A percentile compares a stretch with the other conserved stretches of the same genome.
These are phyloP conservation scores for Verbascum thapsus DNA, from an alignment of 257 asterid species.

Conservation along the genomic window DNA sequence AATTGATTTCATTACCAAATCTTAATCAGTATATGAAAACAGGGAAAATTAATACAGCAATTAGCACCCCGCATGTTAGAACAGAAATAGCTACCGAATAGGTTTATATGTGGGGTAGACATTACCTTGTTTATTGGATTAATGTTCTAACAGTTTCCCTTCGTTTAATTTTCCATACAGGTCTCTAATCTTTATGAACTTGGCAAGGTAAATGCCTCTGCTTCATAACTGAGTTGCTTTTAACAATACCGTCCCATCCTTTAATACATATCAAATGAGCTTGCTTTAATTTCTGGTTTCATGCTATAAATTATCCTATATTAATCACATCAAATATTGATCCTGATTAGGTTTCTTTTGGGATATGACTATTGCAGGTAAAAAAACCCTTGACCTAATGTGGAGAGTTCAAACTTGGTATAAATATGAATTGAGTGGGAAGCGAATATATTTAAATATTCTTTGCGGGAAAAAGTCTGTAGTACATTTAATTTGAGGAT, in stretches of 20 bases:
- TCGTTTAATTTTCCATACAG: slow-evolving; percentile 26
- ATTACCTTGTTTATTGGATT: neutral
- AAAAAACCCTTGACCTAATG: slow-evolving; percentile 98
- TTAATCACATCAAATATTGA: neutral
- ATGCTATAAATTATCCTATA: slow-evolving; percentile 1
- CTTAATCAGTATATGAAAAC: too few species aligned
- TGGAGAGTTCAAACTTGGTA: too few species aligned
- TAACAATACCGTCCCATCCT: neutral
- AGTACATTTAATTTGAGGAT: too few species aligned
- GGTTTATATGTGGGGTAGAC: too few species aligned
- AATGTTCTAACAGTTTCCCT: slow-evolving; percentile 6
- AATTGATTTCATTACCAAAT: too few species aligned
- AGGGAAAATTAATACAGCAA: too few species aligned
- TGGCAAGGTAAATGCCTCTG: slow-evolving; percentile 73
- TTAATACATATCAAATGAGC: neutral
- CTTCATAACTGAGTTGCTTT: slow-evolving; percentile 1
- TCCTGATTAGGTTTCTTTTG: slow-evolving; percentile 20
- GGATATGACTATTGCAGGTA: slow-evolving; percentile 42
- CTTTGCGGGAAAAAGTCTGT: too few species aligned
- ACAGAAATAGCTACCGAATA: too few species aligned
- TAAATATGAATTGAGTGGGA: too few species aligned
- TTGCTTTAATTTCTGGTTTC: neutral
- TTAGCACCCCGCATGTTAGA: too few species aligned
- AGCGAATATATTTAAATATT: too few species aligned
- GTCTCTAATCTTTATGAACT: slow-evolving; percentile 85